Evolutionary conservation across 352 stramenopile species (phyloP).

Genomic region (Phytophthora pisi): DNA sequence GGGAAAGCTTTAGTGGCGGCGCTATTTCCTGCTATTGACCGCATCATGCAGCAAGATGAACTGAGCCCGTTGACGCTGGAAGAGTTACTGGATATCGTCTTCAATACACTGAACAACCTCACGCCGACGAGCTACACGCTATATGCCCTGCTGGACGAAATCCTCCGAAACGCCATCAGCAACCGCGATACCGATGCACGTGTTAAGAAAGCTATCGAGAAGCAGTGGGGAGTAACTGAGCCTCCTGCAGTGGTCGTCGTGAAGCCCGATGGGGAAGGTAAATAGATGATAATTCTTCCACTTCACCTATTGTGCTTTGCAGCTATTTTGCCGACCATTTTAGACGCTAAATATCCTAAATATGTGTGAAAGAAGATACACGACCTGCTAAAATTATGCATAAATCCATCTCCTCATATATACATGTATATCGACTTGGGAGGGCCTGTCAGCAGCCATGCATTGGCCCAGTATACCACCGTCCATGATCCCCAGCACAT

Average conservation of each 20-base stretch:
- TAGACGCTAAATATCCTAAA: no score
- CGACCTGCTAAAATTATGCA: no score
- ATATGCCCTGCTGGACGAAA: conserved; percentile 36
- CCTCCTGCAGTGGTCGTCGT: conserved; percentile 18
- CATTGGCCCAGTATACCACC: no score
- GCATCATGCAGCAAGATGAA: conserved; percentile 60
- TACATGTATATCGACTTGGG: no score
- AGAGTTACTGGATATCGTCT: conserved; percentile 45
- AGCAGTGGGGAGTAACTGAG: conserved; percentile 37
- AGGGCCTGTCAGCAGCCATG: no score
- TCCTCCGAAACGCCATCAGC: conserved; percentile 40
- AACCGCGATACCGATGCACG: conserved; percentile 41
- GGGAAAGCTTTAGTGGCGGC: conserved; percentile 41
- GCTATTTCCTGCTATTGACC: conserved; percentile 54
- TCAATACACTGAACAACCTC: conserved; percentile 22
- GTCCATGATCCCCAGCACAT: no score
- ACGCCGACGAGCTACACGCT: conserved; percentile 34
- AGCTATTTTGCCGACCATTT: no score
- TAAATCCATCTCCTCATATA: no score
- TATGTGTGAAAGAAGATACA: no score
- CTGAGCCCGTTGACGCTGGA: conserved; percentile 48
- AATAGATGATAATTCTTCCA: not conserved
- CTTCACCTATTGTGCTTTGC: no score
- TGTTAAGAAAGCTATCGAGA: conserved; percentile 38
- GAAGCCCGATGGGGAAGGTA: conserved; percentile 7